Base-by-base conservation (phyloP, 306 rosid genomes). In the Gastrolobium bilobum region DNA sequence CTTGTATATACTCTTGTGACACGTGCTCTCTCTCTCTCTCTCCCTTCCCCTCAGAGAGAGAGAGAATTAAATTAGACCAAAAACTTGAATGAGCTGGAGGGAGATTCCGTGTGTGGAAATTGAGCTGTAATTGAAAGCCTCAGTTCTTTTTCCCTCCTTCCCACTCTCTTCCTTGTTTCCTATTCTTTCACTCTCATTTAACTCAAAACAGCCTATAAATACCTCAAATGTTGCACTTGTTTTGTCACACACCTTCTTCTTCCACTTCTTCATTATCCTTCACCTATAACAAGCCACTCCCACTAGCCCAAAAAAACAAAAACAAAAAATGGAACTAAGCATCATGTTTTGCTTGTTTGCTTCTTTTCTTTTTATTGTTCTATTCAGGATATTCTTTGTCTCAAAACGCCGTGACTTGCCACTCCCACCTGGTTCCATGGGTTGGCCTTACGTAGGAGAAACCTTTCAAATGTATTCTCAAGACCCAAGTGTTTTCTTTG, bases 381-480 rank as follows among this genome's bases (percentile, higher is more conserved):
- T 87, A 10, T 26, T 84, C 56, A 71, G 7, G 63, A 39, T 2
- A 43, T 14, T 88, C 71, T 87, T 80, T 68, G 15, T 66, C 58
- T 64, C 88, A 4, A 67, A 61, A 70, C 47, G 59, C 64, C 63
- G 31, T 3, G 39, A 81, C 53, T 71, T 90, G 20, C 92, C 93
- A 6, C 95, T 94, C 38, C 98, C 98, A 1, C 98, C 98, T 0
- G 98, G 98, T 10, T 75, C 97, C 50, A 77, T 94, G 86, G 97
- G 98, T 3, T 94, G 85, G 87, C 97, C 98, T 44, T 94, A 94
- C 75, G 60, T 94, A 39, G 98, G 98, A 33, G 98, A 91, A 80
- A 94, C 97, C 82, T 86, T 94, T 76, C 98, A 94, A 77, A 91
- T 94, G 78, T 94, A 94, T 90, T 93, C 99, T 74, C 94, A 95